phyloP scores from a whole-genome alignment of 805 yeast species.

The Spathaspora passalidarum region DNA sequence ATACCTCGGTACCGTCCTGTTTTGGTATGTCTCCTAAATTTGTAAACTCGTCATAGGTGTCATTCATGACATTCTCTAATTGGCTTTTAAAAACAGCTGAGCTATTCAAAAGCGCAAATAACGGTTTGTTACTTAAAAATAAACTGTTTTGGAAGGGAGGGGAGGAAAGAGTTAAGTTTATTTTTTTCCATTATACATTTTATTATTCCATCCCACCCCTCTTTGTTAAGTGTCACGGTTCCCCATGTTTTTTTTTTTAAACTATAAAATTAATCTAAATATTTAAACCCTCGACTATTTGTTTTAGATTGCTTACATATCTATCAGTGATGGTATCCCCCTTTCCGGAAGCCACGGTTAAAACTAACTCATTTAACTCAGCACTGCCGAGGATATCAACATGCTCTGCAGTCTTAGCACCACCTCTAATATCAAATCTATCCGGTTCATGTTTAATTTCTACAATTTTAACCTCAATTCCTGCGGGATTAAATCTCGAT shows the following conservation, averaged over 20 bases:
- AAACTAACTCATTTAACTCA: constrained; percentile 80
- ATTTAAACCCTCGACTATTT: constrained; percentile 58
- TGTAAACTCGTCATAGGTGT: background rate
- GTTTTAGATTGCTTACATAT: constrained; percentile 54
- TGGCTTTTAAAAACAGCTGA: background rate
- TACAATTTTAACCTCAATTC: constrained; percentile 68
- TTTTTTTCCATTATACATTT: background rate
- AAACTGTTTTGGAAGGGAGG: background rate
- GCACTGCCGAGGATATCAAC: constrained; percentile 95
- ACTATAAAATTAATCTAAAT: constrained; percentile 25
- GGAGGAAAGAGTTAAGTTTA: background rate
- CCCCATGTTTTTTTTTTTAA: background rate
- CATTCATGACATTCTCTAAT: constrained; percentile 1
- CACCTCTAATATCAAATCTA: constrained; percentile 91
- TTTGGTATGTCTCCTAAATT: background rate
- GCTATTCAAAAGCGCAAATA: background rate
- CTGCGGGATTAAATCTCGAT: constrained; percentile 78
- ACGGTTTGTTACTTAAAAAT: background rate
- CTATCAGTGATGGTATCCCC: constrained; percentile 66
- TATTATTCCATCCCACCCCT: background rate
- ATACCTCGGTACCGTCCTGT: background rate
- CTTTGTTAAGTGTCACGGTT: background rate
- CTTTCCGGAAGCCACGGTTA: constrained; percentile 78
- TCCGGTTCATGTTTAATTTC: constrained; percentile 95
- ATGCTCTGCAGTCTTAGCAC: constrained; percentile 96